These are phyloP conservation scores for Fennellomyces sp. DNA, from an alignment of 371 early-diverging fungal species.

Conservation along the genomic window DNA sequence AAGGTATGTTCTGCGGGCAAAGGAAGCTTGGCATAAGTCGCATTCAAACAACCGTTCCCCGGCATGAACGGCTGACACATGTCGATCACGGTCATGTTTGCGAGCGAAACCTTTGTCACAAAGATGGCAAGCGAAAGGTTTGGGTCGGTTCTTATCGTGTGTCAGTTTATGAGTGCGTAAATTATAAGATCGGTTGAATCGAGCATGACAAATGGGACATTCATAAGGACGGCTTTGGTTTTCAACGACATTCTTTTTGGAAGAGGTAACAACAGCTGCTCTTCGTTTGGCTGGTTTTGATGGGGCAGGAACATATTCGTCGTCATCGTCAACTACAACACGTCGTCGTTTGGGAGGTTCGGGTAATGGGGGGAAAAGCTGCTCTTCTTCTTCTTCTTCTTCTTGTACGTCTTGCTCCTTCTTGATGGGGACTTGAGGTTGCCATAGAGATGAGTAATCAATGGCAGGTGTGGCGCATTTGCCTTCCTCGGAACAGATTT, in stretches of 20 bases:
- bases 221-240: slow-evolving; percentile 14
- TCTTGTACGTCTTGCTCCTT: not conserved
- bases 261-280: not conserved
- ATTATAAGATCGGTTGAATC: slow-evolving; percentile 74
- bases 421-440: not conserved
- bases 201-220: slow-evolving; percentile 52
- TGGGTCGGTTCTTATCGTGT: slow-evolving; percentile 68
- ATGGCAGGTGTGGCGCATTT: not conserved
- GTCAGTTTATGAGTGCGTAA: slow-evolving; percentile 71
- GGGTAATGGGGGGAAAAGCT: slow-evolving; percentile 1
- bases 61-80: slow-evolving; percentile 64
- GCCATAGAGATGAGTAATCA: not conserved
- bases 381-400: not conserved
- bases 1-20: slow-evolving; percentile 48
- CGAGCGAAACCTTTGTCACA: slow-evolving; percentile 66
- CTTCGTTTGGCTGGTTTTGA: not conserved
- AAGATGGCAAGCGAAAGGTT: slow-evolving; percentile 57
- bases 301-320: not conserved
- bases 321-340: not conserved
- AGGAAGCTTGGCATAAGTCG: slow-evolving; percentile 50
- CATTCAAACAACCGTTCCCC: slow-evolving; percentile 58
- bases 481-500: not conserved
- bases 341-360: not conserved
- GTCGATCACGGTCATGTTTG: slow-evolving; percentile 74
- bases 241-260: not conserved